Conservation (phyloP, 768 basidiomycete species). For the Amanita brunnescens region DNA sequence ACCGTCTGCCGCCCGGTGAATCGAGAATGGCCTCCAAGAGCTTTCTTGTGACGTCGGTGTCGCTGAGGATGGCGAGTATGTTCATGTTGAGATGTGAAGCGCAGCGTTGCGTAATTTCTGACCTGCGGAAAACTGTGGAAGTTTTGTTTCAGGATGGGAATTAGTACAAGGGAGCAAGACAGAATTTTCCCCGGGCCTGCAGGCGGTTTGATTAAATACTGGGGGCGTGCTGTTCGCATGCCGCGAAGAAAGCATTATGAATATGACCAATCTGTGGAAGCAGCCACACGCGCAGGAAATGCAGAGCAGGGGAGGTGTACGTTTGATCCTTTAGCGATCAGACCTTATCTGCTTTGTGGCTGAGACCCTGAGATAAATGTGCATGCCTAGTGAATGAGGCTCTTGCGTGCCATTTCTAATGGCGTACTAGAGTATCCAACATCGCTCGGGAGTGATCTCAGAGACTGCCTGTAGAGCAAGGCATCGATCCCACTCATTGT, state of each 20-base stretch:
- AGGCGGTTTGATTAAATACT: neutral
- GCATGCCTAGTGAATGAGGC: constrained; percentile 1
- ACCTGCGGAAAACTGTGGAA: neutral
- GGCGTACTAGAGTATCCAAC: neutral
- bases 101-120: neutral
- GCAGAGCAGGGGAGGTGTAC: neutral
- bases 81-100: constrained; percentile 26
- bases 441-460: too few relatives aligned
- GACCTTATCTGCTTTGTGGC: neutral
- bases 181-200: neutral
- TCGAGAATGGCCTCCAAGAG: constrained; percentile 40
- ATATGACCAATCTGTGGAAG: neutral
- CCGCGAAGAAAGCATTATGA: neutral
- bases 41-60: constrained; percentile 48
- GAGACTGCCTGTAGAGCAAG: too few relatives aligned
- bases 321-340: neutral
- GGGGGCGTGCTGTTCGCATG: constrained; percentile 3
- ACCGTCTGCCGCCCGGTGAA: constrained; percentile 55
- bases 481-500: too few relatives aligned
- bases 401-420: neutral
- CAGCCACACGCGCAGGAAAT: neutral
- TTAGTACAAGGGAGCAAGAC: neutral
- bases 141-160: neutral
- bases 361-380: neutral
- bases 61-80: constrained; percentile 49